Evolutionary conservation across 2,329 filamentous ascomycete genomes (phyloP), one percentile per base, ranked within the genome.

Genomic region (Leptographium lundbergii): DNA sequence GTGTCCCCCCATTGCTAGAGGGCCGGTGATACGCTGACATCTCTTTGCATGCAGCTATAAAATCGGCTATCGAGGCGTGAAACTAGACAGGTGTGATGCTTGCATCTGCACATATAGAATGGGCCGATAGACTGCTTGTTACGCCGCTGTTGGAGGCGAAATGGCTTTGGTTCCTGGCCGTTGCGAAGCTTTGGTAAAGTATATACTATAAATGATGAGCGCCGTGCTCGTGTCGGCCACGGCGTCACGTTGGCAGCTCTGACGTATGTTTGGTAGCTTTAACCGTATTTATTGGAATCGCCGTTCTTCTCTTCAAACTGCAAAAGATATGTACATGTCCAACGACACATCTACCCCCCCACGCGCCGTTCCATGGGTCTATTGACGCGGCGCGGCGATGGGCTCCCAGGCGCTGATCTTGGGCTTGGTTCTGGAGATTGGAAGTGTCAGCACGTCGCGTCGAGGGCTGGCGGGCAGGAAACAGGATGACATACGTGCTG

Each of bases 401-500:
- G 70, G 70, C 60, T 71, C 64, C 71, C 71, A 73, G 0, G 70
- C 27, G 60, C 64, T 61, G 32, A 72, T 62, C 68, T 73, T 73
- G 45, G 70, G 66, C 65, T 72, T 70, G 24, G 67, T 69, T 57
- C 69, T 71, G 54, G 7, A 29, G 24, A 25, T 6, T 2, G 47
- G 34, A 32, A 19, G 17, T 7, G 29, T 45, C 34, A 58, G 39
- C 4, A 45, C 17, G 39, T 2, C 39, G 19, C 4, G 3, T 17
- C 17, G 42, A 17, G 19, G 19, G 4, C 42, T 17, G 7, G 42
- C 42, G 17, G 19, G 19, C 42, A 10, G 1, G 53, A 61, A 39
- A 63, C 22, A n/a, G 29, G 25, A 22, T 27, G 29, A 85, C 91
- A 73, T 75, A 97, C 91, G 94, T 99, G 77, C 79, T 96, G 76